Evolutionary conservation across 768 basidiomycete genomes (phyloP).

Genomic region (Termitomyces sp.): DNA sequence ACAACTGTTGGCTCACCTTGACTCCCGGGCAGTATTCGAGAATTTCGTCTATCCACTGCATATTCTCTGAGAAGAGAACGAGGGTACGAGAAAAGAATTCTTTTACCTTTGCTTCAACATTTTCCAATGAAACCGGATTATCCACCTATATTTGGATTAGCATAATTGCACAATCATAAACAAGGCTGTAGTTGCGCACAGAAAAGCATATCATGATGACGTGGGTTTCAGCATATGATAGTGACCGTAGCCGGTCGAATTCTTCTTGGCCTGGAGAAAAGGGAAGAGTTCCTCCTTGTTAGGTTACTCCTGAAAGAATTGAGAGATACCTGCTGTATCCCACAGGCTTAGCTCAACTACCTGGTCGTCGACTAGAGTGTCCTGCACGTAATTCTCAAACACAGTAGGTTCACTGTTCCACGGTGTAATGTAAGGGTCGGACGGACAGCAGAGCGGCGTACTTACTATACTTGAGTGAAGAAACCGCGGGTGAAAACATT

Average conservation of each 20-base stretch:
- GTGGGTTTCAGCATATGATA: slow-evolving; percentile 97
- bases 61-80: neutral
- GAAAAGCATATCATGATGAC: slow-evolving; percentile 97
- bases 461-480: slow-evolving; percentile 85
- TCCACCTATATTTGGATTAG: slow-evolving; percentile 55
- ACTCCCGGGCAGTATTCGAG: slow-evolving; percentile 93
- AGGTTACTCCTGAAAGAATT: neutral
- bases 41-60: slow-evolving; percentile 90
- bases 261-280: slow-evolving; percentile 78
- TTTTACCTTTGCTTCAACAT: slow-evolving; percentile 85
- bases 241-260: slow-evolving; percentile 86
- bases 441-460: slow-evolving; percentile 31
- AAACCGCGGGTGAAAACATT: slow-evolving; percentile 89
- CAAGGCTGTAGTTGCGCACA: slow-evolving; percentile 36
- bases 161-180: slow-evolving; percentile 9
- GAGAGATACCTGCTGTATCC: slow-evolving; percentile 89
- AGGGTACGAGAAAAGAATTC: neutral
- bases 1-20: slow-evolving; percentile 49
- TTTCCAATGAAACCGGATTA: slow-evolving; percentile 92
- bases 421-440: slow-evolving; percentile 1
- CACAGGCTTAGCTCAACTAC: slow-evolving; percentile 88
- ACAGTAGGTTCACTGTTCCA: slow-evolving; percentile 78
- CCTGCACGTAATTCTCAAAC: slow-evolving; percentile 96
- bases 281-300: slow-evolving; percentile 9
- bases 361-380: slow-evolving; percentile 82